Percentiles rank a stretch among this genome's conserved stretches.
Evolutionary conservation across 83 land plant genomes (phyloP).

Genomic region (Picea abies): DNA sequence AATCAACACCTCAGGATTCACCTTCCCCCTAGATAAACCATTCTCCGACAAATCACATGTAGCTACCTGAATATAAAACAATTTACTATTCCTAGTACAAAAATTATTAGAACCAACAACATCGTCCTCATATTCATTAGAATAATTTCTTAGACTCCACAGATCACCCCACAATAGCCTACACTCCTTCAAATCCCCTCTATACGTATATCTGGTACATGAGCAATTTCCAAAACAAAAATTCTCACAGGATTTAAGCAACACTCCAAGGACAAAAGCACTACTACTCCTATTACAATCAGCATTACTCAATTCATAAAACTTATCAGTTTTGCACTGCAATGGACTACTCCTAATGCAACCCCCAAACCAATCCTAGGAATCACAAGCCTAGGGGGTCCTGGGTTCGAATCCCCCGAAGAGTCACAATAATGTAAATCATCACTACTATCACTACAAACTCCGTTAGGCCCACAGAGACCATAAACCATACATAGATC

Average conservation of each 20-base stretch:
- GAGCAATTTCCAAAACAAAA: constrained; percentile 37
- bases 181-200: constrained; percentile 20
- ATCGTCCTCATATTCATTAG: neutral
- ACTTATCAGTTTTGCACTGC: constrained; percentile 26
- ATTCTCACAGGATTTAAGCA: constrained; percentile 13
- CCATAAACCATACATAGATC: constrained; percentile 21
- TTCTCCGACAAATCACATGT: neutral
- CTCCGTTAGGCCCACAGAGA: constrained; percentile 28
- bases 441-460: constrained; percentile 15
- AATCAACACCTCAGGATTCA: neutral
- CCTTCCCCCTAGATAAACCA: neutral
- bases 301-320: neutral
- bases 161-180: constrained; percentile 31
- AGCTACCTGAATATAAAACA: neutral
- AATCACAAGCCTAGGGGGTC: constrained; percentile 9
- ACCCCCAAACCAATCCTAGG: constrained; percentile 22
- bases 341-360: constrained; percentile 17
- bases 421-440: constrained; percentile 7
- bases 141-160: constrained; percentile 13
- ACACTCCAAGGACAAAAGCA: neutral
- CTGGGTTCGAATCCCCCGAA: constrained; percentile 28
- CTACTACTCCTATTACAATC: neutral
- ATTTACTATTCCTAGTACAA: neutral
- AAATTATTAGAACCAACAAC: no score
- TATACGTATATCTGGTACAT: constrained; percentile 36